phyloP scores from a whole-genome alignment of 345 rosid genomes.

The Gynandropsis gynandra region DNA sequence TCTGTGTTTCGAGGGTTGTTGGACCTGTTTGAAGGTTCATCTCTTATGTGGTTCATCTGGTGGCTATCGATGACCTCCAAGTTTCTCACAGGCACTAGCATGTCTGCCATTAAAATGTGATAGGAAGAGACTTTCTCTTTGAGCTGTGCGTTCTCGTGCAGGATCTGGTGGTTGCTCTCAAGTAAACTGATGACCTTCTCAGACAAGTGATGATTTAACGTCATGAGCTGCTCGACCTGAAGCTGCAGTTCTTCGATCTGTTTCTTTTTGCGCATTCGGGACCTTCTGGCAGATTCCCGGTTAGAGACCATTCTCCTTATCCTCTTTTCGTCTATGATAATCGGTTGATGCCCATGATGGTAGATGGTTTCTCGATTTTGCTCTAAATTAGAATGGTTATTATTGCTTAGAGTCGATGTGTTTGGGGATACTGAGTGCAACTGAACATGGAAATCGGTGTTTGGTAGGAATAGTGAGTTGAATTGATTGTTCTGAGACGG shows the following conservation, averaged over 20 bases:
- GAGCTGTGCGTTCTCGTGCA: constrained; percentile 57
- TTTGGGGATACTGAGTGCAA: constrained; percentile 31
- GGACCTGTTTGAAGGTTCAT: constrained; percentile 33
- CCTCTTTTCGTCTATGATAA: constrained; percentile 36
- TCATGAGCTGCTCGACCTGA: constrained; percentile 47
- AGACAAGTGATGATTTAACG: constrained; percentile 41
- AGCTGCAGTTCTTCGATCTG: constrained; percentile 50
- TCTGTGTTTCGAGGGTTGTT: constrained; percentile 8
- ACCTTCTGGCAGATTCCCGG: constrained; percentile 59
- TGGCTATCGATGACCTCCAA: constrained; percentile 24
- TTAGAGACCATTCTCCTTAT: constrained; percentile 51
- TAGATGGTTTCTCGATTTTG: constrained; percentile 21
- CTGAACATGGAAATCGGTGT: constrained; percentile 21
- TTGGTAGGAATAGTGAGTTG: constrained; percentile 22
- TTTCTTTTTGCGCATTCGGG: constrained; percentile 53
- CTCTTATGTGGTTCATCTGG: constrained; percentile 24
- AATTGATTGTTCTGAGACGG: constrained; percentile 34
- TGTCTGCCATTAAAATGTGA: constrained; percentile 42
- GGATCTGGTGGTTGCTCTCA: constrained; percentile 46
- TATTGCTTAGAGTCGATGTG: constrained; percentile 19
- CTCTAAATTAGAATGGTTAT: constrained; percentile 20
- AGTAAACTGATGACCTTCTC: constrained; percentile 42
- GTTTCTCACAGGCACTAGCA: constrained; percentile 40
- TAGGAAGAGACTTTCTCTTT: constrained; percentile 48
- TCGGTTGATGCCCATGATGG: constrained; percentile 20